Evolutionary conservation across 2,329 filamentous ascomycete genomes (phyloP).

Genomic region (Madurella fahalii): DNA sequence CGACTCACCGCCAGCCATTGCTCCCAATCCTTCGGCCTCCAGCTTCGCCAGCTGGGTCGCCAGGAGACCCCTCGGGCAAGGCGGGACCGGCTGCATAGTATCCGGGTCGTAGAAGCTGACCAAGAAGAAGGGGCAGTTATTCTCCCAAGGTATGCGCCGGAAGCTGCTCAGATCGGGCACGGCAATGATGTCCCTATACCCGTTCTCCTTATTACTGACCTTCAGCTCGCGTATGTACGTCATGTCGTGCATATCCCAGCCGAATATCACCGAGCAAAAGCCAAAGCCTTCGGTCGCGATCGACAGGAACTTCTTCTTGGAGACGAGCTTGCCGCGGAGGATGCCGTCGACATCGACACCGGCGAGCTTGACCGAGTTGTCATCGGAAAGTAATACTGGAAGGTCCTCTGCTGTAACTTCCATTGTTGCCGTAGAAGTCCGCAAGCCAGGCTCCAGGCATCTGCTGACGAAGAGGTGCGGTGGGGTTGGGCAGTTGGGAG

Average conservation of each 20-base stretch:
- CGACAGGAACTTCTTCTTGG: slow-evolving; percentile 88
- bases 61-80: slow-evolving; percentile 75
- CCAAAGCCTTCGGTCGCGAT: slow-evolving; percentile 79
- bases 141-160: slow-evolving; percentile 86
- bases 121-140: slow-evolving; percentile 79
- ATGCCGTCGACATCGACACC: slow-evolving; percentile 85
- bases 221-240: slow-evolving; percentile 82
- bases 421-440: slow-evolving; percentile 1
- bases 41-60: slow-evolving; percentile 65
- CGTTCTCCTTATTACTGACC: slow-evolving; percentile 87
- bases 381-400: slow-evolving; percentile 61
- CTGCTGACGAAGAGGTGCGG: no score
- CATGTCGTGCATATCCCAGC: slow-evolving; percentile 95
- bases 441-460: background rate
- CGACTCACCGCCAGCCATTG: slow-evolving; percentile 80
- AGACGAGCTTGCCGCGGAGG: slow-evolving; percentile 83
- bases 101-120: slow-evolving; percentile 82
- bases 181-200: slow-evolving; percentile 81
- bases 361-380: slow-evolving; percentile 80
- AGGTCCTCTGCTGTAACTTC: slow-evolving; percentile 60
- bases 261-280: slow-evolving; percentile 91
- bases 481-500: no score
- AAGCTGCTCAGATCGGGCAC: slow-evolving; percentile 74
- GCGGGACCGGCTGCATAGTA: slow-evolving; percentile 64
- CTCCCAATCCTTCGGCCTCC: slow-evolving; percentile 64